These are phyloP conservation scores for Agroathelia rolfsii DNA, from an alignment of 1,284 basidiomycete species.

Conservation along the genomic window DNA sequence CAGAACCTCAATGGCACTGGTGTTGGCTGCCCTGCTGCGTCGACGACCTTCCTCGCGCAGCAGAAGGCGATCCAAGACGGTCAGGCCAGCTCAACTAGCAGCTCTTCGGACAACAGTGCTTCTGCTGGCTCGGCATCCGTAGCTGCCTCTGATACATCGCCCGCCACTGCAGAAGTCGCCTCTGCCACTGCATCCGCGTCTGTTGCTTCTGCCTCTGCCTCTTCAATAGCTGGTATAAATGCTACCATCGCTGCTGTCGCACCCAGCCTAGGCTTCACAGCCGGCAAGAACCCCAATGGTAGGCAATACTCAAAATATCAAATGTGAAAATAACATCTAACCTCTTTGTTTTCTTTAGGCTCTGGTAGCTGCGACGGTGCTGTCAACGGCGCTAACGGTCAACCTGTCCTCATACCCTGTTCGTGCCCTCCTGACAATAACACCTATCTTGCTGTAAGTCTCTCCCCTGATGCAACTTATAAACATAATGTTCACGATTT, in stretches of 20 bases:
- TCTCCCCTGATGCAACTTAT: too few species aligned
- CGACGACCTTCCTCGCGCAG: constrained; percentile 41
- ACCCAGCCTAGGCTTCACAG: constrained; percentile 8
- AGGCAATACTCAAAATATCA: background rate
- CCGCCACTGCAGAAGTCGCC: too few species aligned
- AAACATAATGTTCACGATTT: too few species aligned
- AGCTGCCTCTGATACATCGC: too few species aligned
- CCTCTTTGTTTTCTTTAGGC: constrained; percentile 14
- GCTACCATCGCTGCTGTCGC: constrained; percentile 25
- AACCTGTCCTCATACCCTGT: constrained; percentile 49
- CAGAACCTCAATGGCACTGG: constrained; percentile 46
- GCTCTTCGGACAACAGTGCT: too few species aligned
- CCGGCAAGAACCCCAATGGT: constrained; percentile 10
- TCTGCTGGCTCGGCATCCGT: too few species aligned
- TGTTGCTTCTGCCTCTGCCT: too few species aligned
- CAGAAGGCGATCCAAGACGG: too few species aligned
- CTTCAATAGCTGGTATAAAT: too few species aligned
- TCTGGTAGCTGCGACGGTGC: constrained; percentile 48
- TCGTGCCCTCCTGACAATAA: constrained; percentile 46
- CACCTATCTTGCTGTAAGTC: constrained; percentile 36
- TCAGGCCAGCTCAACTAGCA: too few species aligned
- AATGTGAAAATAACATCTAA: too few species aligned
- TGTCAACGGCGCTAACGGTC: constrained; percentile 38
- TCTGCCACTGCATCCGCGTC: too few species aligned
- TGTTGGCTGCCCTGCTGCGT: constrained; percentile 39